Conservation (phyloP, 2,329 filamentous ascomycete species). For the Cladophialophora psammophila region DNA sequence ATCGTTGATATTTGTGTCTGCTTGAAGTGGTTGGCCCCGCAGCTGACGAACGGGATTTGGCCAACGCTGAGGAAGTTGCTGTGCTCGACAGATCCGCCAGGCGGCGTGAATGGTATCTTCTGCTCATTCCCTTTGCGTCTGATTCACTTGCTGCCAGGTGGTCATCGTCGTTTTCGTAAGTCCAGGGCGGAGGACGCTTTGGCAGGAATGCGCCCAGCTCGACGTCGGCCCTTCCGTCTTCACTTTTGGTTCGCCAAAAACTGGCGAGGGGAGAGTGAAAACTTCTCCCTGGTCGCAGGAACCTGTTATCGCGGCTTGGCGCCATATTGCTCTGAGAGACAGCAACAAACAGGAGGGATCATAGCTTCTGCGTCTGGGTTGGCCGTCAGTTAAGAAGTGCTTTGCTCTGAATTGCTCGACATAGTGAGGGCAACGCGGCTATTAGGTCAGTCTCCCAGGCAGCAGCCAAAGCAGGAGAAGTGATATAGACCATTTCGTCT, state of each 20-base stretch:
- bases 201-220: conserved; percentile 1
- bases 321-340: conserved; percentile 4
- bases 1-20: background rate
- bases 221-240: background rate
- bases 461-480: background rate
- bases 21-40: background rate
- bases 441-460: background rate
- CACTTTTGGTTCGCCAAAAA: background rate
- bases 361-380: background rate
- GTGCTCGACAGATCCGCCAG: background rate
- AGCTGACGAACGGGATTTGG: background rate
- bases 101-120: background rate
- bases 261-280: background rate
- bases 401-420: background rate
- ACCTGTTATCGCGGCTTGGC: conserved; percentile 1
- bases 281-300: conserved; percentile 4
- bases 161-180: conserved; percentile 4
- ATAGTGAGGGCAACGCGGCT: background rate
- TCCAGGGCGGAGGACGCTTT: background rate
- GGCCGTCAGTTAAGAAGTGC: background rate
- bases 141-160: background rate
- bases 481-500: background rate
- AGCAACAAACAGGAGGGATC: background rate
- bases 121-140: background rate
- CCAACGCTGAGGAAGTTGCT: background rate